Evolutionary conservation across 805 yeast species (phyloP).

Genomic region (Cephaloascus albidus): DNA sequence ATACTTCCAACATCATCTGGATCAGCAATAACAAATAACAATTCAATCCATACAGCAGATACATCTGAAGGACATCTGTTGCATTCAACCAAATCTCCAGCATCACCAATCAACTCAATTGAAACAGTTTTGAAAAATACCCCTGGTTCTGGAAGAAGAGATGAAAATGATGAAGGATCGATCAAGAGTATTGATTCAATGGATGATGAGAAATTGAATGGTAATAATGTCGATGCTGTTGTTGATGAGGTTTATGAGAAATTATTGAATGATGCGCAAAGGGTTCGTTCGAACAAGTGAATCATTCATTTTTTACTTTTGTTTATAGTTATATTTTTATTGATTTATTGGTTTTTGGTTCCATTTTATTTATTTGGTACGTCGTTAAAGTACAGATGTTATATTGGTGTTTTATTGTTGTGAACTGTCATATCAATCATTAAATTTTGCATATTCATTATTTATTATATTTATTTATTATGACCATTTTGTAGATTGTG

Average conservation of each 20-base stretch:
- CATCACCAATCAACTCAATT: not conserved
- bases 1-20: slow-evolving; percentile 2
- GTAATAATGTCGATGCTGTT: slow-evolving; percentile 23
- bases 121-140: not conserved
- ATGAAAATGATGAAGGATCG: slow-evolving; percentile 7
- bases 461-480: too few relatives aligned
- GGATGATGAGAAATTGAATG: slow-evolving; percentile 3
- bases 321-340: too few relatives aligned
- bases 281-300: slow-evolving; percentile 45
- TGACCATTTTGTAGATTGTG: too few relatives aligned
- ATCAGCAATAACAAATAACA: not conserved
- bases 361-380: too few relatives aligned
- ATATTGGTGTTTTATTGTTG: too few relatives aligned
- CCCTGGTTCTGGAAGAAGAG: too few relatives aligned
- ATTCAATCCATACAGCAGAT: not conserved
- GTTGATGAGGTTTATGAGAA: slow-evolving; percentile 74
- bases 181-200: slow-evolving; percentile 18
- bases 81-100: not conserved
- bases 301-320: too few relatives aligned
- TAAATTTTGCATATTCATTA: too few relatives aligned
- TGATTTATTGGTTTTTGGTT: too few relatives aligned
- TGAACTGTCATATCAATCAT: too few relatives aligned
- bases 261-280: slow-evolving; percentile 55
- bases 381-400: too few relatives aligned
- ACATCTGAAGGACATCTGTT: not conserved